phyloP scores from a whole-genome alignment of 306 rosid genomes.

The Glycine tomentella region DNA sequence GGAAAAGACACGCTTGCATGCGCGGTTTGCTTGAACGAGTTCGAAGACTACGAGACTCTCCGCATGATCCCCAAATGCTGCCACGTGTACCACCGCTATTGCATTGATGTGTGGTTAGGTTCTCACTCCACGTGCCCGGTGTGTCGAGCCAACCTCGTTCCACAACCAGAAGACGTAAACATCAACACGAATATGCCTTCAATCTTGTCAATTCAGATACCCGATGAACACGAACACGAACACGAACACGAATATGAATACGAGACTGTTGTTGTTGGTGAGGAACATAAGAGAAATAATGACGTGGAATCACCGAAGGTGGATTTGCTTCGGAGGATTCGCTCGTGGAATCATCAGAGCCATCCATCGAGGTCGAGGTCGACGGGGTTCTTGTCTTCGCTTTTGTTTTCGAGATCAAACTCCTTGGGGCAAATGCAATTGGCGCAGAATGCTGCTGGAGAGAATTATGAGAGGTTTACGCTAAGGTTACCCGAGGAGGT shows the following conservation, averaged over 20 bases:
- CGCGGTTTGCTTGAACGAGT: conserved; percentile 86
- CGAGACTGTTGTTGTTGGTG: neutral
- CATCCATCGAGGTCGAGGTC: conserved; percentile 55
- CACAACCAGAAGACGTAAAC: conserved; percentile 52
- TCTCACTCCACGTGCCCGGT: conserved; percentile 83
- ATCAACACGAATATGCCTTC: no score
- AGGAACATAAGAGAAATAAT: neutral
- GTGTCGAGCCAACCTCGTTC: conserved; percentile 75
- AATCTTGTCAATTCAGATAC: no score
- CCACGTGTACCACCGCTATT: conserved; percentile 79
- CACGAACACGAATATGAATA: neutral
- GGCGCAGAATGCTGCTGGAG: conserved; percentile 45
- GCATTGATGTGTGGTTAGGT: conserved; percentile 76
- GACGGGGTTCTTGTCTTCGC: conserved; percentile 45
- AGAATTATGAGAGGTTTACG: conserved; percentile 68
- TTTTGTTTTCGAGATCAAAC: conserved; percentile 50
- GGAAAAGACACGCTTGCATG: conserved; percentile 70
- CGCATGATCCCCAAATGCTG: conserved; percentile 66
- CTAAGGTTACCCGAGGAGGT: conserved; percentile 63
- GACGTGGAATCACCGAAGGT: conserved; percentile 40
- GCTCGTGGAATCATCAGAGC: conserved; percentile 27
- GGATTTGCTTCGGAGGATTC: conserved; percentile 40
- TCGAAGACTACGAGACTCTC: conserved; percentile 68
- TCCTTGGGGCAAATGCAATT: conserved; percentile 43
- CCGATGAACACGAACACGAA: neutral